Evolutionary conservation across 106 monocot genomes (phyloP), one percentile per base, ranked within the genome.

Genomic region (Allium cepa): DNA sequence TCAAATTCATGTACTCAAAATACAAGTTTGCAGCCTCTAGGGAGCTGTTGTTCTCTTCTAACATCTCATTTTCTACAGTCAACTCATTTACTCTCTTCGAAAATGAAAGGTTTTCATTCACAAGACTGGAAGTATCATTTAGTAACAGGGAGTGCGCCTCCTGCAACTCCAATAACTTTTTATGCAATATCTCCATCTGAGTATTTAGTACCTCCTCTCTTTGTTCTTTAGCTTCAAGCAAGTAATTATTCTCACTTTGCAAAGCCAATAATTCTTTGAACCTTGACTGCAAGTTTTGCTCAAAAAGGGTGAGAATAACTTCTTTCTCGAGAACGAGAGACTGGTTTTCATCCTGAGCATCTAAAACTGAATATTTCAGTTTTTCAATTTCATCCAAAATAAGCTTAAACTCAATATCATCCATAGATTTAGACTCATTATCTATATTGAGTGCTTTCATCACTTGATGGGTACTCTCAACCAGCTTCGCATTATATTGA

Each of bases 231-330:
- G 64, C 11, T 63, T 62, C 56, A 53, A 67, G 28, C 11, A 85
- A 63, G 49, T 75, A 64, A 63, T 53, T 13, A 28, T 75, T 69
- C 51, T 83, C 79, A 46, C 57, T 71, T 74, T 83, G 72, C 63
- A 91, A 50, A 46, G 27, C 15, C 50, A 56, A 72, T 64, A 85
- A 53, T 58, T 91, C 85, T 13, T 76, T 69, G 2, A 11, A 66
- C 59, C 57, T 82, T 12, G 11, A 57, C 56, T 56, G 74, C 61
- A 56, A 49, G 47, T 90, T 84, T 57, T 91, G 77, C 63, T 73
- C 60, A 17, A 96, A 63, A 63, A 91, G 67, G 52, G 85, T 71
- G 56, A 59, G 50, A 55, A 81, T 77, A 61, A 88, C 73, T 62
- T 81, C 80, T 57, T 82, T 83, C 75, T 85, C 83, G 68, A 81